Conservation (phyloP, 176 grass and related monocot species). For the Aegilops longissima region DNA sequence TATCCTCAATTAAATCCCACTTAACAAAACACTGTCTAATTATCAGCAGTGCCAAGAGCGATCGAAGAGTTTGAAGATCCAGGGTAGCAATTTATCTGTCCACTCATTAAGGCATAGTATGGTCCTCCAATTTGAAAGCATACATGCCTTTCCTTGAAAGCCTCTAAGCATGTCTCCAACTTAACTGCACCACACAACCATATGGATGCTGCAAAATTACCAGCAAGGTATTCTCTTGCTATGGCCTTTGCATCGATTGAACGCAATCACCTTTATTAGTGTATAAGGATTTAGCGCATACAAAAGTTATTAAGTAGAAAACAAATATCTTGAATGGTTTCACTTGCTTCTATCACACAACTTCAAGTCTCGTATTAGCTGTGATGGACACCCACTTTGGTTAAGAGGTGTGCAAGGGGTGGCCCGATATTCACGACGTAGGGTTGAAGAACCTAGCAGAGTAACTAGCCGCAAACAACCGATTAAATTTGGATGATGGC, state of each 20-base stretch:
- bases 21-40: background rate
- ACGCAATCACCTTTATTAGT: too few species aligned
- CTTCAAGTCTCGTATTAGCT: background rate
- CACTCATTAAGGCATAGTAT: background rate
- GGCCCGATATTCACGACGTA: too few species aligned
- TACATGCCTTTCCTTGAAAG: background rate
- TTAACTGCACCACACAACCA: background rate
- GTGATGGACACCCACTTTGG: too few species aligned
- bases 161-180: background rate
- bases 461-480: too few species aligned
- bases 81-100: background rate
- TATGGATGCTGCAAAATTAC: background rate
- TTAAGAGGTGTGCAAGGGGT: too few species aligned
- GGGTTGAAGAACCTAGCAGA: too few species aligned
- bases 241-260: too few species aligned
- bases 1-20: background rate
- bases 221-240: background rate
- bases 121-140: slow-evolving; percentile 6
- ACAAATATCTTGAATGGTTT: background rate
- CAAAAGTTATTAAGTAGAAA: too few species aligned
- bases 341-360: background rate
- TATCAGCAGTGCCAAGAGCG: background rate
- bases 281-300: too few species aligned
- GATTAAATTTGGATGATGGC: too few species aligned
- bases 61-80: too few species aligned